These are phyloP conservation scores for Paxillus ammoniavirescens DNA, from an alignment of 768 basidiomycete species.

Conservation along the genomic window DNA sequence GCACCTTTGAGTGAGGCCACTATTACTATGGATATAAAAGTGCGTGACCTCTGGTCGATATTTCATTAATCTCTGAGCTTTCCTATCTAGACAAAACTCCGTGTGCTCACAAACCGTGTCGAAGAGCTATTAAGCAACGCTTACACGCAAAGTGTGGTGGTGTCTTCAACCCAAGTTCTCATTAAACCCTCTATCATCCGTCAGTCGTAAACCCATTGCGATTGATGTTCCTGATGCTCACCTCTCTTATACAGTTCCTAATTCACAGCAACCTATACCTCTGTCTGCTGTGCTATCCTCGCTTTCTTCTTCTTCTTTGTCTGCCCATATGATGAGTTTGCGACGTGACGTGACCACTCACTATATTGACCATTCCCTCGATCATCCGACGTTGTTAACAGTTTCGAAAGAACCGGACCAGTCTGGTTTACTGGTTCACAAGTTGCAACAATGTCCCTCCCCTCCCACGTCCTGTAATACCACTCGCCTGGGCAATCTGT, in stretches of 20 bases:
- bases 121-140: constrained; percentile 75
- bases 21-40: constrained; percentile 59
- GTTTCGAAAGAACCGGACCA: constrained; percentile 34
- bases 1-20: constrained; percentile 47
- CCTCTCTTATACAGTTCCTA: constrained; percentile 46
- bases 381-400: constrained; percentile 47
- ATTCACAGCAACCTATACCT: constrained; percentile 48
- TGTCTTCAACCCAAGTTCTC: constrained; percentile 48
- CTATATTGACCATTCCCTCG: constrained; percentile 59
- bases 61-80: background rate
- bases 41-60: constrained; percentile 30
- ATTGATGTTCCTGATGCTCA: constrained; percentile 3
- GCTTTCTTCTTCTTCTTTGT: constrained; percentile 52
- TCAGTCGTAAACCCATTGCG: constrained; percentile 34
- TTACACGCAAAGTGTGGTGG: constrained; percentile 54
- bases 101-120: constrained; percentile 52
- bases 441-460: constrained; percentile 46
- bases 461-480: constrained; percentile 41
- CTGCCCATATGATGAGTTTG: constrained; percentile 55
- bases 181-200: constrained; percentile 53
- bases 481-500: constrained; percentile 50
- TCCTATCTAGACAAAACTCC: constrained; percentile 48
- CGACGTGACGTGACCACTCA: constrained; percentile 62
- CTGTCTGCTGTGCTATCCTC: constrained; percentile 59
- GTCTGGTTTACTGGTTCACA: constrained; percentile 38